These are phyloP conservation scores for Paecilomyces sp. DNA, from an alignment of 2,329 filamentous ascomycete species.

Conservation along the genomic window DNA sequence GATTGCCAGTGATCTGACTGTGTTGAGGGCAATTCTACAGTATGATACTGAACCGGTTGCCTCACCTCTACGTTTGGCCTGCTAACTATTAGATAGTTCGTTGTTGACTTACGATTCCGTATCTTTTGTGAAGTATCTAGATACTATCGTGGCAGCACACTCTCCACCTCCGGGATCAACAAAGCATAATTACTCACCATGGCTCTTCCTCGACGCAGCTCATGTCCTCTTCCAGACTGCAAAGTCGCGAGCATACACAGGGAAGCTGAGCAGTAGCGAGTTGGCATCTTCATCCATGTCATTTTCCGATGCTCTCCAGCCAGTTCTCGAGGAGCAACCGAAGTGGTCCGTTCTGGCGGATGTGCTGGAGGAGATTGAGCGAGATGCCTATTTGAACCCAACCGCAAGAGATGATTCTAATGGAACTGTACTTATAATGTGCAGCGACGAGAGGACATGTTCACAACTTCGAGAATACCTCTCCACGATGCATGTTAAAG, in stretches of 20 bases:
- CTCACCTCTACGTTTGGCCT: not conserved
- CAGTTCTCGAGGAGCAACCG: constrained; percentile 86
- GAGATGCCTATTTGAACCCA: constrained; percentile 79
- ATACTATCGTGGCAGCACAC: constrained; percentile 87
- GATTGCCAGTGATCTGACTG: constrained; percentile 81
- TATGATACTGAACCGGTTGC: constrained; percentile 27
- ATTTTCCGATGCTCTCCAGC: constrained; percentile 58
- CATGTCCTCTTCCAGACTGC: constrained; percentile 91
- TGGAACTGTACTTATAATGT: constrained; percentile 94
- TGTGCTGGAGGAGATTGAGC: constrained; percentile 86
- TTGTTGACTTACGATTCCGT: constrained; percentile 84
- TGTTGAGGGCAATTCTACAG: constrained; percentile 76
- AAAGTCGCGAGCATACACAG: constrained; percentile 77
- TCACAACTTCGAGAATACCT: constrained; percentile 85
- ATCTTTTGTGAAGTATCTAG: constrained; percentile 84
- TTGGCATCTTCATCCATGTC: constrained; percentile 40
- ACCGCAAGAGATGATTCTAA: constrained; percentile 72
- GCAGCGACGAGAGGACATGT: constrained; percentile 76
- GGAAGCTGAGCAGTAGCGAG: constrained; percentile 56
- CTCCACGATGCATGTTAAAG: constrained; percentile 76
- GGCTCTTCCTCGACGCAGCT: constrained; percentile 92
- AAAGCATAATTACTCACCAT: constrained; percentile 82
- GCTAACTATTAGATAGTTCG: constrained; percentile 32
- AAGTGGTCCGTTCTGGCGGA: constrained; percentile 91
- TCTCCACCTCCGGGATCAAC: constrained; percentile 82